These are phyloP conservation scores for Dendrobium catenatum DNA, from an alignment of 106 monocot genomes.

Conservation along the genomic window DNA sequence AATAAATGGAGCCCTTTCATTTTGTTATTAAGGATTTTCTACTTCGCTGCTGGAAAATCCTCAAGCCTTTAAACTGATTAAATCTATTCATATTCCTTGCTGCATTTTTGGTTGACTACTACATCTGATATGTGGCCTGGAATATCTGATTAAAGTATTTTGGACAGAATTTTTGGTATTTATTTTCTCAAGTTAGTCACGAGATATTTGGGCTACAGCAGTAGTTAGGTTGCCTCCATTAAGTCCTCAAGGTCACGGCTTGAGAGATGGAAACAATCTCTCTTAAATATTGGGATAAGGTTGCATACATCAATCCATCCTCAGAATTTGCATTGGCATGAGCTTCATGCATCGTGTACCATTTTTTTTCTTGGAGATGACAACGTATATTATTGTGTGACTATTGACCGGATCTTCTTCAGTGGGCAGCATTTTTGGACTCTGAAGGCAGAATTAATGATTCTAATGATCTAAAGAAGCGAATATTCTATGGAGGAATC, in stretches of 20 bases:
- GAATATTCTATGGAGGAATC: constrained; percentile 94
- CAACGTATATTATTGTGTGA: not conserved
- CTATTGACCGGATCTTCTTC: not conserved
- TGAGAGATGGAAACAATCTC: not conserved
- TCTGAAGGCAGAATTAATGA: constrained; percentile 76
- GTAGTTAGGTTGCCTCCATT: not conserved
- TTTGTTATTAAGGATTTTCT: too few species aligned
- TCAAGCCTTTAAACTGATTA: too few species aligned
- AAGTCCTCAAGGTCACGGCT: not conserved
- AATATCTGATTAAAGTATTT: not conserved
- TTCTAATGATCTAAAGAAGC: constrained; percentile 64
- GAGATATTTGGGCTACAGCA: not conserved
- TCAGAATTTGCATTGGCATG: not conserved
- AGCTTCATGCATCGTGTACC: not conserved
- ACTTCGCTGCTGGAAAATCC: too few species aligned
- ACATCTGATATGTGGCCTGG: not conserved
- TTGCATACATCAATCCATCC: not conserved
- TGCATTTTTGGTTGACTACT: not conserved
- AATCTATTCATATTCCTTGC: not conserved
- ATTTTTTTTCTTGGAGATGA: not conserved
- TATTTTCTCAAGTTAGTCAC: not conserved
- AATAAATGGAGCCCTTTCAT: too few species aligned
- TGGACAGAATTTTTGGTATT: not conserved
- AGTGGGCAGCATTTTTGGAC: constrained; percentile 76
- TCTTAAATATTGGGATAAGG: not conserved